Conservation (phyloP, 2,329 filamentous ascomycete genomes). For the Lachnellula arida region DNA sequence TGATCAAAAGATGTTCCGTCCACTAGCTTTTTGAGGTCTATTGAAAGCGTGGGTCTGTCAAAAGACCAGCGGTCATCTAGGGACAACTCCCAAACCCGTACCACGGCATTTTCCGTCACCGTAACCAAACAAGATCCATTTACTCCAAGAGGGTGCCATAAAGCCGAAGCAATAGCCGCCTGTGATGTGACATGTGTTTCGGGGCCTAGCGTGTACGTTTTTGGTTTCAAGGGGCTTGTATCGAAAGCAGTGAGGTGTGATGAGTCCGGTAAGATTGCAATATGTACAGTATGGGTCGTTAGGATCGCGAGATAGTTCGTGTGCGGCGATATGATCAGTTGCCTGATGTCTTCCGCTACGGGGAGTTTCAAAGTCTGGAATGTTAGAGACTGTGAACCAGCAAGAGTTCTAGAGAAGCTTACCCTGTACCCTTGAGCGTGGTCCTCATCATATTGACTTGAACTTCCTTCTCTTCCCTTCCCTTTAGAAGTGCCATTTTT, state of each 20-base stretch:
- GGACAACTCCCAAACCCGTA: conserved; percentile 87
- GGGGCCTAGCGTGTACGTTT: conserved; percentile 86
- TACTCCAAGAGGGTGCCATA: conserved; percentile 92
- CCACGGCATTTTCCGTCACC: conserved; percentile 79
- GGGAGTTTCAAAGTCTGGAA: conserved; percentile 70
- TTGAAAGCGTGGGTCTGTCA: conserved; percentile 72
- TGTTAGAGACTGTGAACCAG: conserved; percentile 11
- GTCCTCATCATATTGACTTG: conserved; percentile 28
- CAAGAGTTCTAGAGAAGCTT: conserved; percentile 26
- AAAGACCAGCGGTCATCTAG: conserved; percentile 83
- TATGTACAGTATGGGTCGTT: conserved; percentile 82
- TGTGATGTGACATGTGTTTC: conserved; percentile 87
- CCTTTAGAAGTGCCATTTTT: conserved; percentile 16
- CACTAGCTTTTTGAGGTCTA: conserved; percentile 84
- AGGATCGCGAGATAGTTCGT: conserved; percentile 78
- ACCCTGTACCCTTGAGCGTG: conserved; percentile 45
- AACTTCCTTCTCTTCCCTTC: conserved; percentile 13
- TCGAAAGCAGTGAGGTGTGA: conserved; percentile 70
- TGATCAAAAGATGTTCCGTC: conserved; percentile 79
- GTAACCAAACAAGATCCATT: conserved; percentile 80
- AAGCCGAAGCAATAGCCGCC: conserved; percentile 69
- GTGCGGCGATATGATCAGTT: conserved; percentile 79
- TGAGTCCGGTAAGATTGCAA: conserved; percentile 78
- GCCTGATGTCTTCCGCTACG: conserved; percentile 75
- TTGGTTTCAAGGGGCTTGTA: conserved; percentile 66